phyloP scores from a whole-genome alignment of 805 yeast genomes.

The Wickerhamomyces bisporus region DNA sequence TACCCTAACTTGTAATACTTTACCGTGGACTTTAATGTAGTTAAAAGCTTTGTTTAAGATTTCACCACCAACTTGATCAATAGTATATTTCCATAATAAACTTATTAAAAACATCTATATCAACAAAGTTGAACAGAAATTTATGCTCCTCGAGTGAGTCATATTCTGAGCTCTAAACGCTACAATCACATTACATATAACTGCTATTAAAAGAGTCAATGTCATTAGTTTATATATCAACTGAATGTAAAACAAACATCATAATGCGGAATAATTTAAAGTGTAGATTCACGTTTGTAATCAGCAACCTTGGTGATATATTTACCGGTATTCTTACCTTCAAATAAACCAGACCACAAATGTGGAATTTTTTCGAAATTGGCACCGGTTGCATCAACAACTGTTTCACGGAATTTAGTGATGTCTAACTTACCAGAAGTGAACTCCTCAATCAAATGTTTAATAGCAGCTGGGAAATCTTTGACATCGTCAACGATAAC shows the following conservation, averaged over 20 bases:
- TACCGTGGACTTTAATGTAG: slow-evolving; percentile 34
- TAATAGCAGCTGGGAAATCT: slow-evolving; percentile 34
- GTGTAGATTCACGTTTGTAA: slow-evolving; percentile 3
- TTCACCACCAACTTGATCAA: slow-evolving; percentile 63
- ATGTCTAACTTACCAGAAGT: slow-evolving; percentile 37
- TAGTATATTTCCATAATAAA: too few relatives aligned
- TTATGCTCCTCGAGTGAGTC: too few relatives aligned
- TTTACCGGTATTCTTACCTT: slow-evolving; percentile 44
- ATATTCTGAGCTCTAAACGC: too few relatives aligned
- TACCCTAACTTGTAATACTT: slow-evolving; percentile 57
- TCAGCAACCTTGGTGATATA: slow-evolving; percentile 40
- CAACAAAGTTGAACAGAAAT: too few relatives aligned
- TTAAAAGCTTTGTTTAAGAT: slow-evolving; percentile 40
- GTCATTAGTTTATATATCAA: too few relatives aligned
- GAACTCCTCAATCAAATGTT: slow-evolving; percentile 31
- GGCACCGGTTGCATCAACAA: slow-evolving; percentile 36
- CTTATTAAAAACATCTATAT: too few relatives aligned
- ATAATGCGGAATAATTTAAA: too few relatives aligned
- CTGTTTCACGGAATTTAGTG: slow-evolving; percentile 31
- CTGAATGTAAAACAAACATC: too few relatives aligned
- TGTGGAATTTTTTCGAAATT: slow-evolving; percentile 40
- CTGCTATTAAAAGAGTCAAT: too few relatives aligned
- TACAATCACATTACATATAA: too few relatives aligned
- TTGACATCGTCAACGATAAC: slow-evolving; percentile 40
- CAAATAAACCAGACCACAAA: slow-evolving; percentile 43